These are phyloP conservation scores for Grigorovia humatica DNA, from an alignment of 805 yeast species.

Conservation along the genomic window DNA sequence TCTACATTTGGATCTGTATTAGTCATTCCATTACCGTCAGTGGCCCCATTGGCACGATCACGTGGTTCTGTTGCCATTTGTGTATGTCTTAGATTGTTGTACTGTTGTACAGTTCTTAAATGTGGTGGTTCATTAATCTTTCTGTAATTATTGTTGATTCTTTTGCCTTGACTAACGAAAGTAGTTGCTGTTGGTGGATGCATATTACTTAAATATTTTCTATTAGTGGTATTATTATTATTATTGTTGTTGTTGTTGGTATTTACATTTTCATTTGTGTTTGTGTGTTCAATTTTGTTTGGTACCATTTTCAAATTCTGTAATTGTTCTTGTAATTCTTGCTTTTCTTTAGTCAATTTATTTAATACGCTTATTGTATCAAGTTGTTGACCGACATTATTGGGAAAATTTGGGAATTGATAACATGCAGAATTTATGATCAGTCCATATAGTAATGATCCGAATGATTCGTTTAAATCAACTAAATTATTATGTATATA, in stretches of 20 bases:
- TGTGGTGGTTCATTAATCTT: neutral
- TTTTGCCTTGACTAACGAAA: neutral
- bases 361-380: slow-evolving; percentile 13
- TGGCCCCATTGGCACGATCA: neutral
- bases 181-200: neutral
- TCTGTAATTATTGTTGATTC: neutral
- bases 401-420: slow-evolving; percentile 40
- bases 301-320: neutral
- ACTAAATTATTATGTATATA: slow-evolving; percentile 51
- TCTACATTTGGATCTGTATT: neutral
- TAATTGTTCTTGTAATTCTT: slow-evolving; percentile 7
- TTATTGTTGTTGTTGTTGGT: neutral
- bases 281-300: neutral
- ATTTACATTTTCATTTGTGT: too few relatives aligned
- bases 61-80: neutral
- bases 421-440: slow-evolving; percentile 84
- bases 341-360: slow-evolving; percentile 13
- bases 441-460: slow-evolving; percentile 67
- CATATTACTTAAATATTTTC: neutral
- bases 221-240: neutral
- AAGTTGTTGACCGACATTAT: slow-evolving; percentile 19
- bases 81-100: neutral
- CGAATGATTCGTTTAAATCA: slow-evolving; percentile 67
- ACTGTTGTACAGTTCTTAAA: neutral
- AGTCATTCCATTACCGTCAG: neutral